phyloP scores from a whole-genome alignment of 2,329 filamentous ascomycete genomes.

The Fusarium verticillioides region DNA sequence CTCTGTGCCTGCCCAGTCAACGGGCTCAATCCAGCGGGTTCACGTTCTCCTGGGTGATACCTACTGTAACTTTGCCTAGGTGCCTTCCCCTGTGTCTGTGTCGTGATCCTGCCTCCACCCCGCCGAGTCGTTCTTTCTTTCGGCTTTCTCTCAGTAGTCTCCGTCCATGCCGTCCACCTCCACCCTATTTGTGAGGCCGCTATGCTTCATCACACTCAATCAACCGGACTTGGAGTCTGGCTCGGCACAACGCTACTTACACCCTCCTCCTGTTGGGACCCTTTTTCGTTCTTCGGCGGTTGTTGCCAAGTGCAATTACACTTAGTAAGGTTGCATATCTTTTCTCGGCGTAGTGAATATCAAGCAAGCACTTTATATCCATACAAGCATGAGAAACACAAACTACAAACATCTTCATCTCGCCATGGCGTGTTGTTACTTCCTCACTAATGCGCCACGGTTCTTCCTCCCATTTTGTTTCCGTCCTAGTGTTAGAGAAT shows the following conservation, averaged over 20 bases:
- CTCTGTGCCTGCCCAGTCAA: conserved; percentile 31
- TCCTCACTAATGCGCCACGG: conserved; percentile 7
- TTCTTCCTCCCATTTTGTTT: conserved; percentile 11
- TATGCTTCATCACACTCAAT: conserved; percentile 45
- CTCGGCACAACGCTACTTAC: conserved; percentile 36
- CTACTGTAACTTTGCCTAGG: conserved; percentile 16
- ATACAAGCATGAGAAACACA: background rate
- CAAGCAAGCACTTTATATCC: background rate
- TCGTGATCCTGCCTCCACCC: conserved; percentile 6
- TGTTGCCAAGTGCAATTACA: conserved; percentile 24
- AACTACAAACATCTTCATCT: background rate
- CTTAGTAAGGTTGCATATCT: conserved; percentile 6
- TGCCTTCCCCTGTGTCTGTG: conserved; percentile 18
- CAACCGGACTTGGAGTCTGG: conserved; percentile 38
- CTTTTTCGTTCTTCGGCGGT: conserved; percentile 38
- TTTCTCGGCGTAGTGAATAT: conserved; percentile 1
- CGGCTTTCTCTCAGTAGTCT: conserved; percentile 18
- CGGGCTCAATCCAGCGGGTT: conserved; percentile 25
- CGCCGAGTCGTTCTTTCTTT: conserved; percentile 7
- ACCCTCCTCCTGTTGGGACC: conserved; percentile 41
- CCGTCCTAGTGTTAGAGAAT: conserved; percentile 19
- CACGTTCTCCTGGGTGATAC: conserved; percentile 30
- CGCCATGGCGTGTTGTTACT: background rate
- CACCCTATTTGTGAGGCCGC: conserved; percentile 41
- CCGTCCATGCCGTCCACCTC: conserved; percentile 21